Conservation (phyloP, 2,329 filamentous ascomycete species). For the Pseudogymnoascus verrucosus region DNA sequence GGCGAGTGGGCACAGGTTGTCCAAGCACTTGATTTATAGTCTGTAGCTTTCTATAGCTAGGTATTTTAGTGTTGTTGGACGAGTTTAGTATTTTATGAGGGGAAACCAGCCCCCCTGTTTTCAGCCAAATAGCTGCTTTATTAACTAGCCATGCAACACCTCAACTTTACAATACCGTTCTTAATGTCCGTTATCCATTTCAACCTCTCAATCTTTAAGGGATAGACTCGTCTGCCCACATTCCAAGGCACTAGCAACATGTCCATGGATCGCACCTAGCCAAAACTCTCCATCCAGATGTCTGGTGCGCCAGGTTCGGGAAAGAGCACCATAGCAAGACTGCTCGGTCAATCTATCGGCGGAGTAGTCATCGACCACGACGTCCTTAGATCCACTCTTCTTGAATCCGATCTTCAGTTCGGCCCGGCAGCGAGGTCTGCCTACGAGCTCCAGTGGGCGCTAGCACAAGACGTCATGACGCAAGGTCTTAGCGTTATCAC, state of each 20-base stretch:
- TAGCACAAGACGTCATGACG: conserved; percentile 29
- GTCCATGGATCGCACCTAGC: background rate
- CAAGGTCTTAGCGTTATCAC: conserved; percentile 31
- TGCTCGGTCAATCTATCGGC: conserved; percentile 23
- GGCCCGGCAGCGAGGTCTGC: conserved; percentile 26
- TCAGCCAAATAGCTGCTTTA: background rate
- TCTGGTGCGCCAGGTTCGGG: conserved; percentile 33
- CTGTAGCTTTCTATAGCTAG: background rate
- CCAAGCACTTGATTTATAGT: conserved; percentile 32
- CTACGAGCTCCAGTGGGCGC: conserved; percentile 30
- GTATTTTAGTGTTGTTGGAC: too few relatives aligned
- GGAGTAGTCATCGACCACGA: conserved; percentile 32
- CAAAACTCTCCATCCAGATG: conserved; percentile 28
- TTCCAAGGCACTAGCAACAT: background rate
- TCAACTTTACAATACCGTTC: background rate
- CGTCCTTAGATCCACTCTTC: conserved; percentile 28
- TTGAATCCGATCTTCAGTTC: conserved; percentile 25
- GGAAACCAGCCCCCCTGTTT: background rate
- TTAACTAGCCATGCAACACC: background rate
- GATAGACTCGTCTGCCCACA: background rate
- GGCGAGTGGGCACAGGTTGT: conserved; percentile 40
- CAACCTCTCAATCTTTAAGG: background rate
- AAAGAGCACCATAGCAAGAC: conserved; percentile 31
- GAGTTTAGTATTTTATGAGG: too few relatives aligned
- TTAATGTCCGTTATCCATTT: background rate